These are phyloP conservation scores for Helichrysum umbraculigerum DNA, from an alignment of 129 eudicot species.

Conservation along the genomic window DNA sequence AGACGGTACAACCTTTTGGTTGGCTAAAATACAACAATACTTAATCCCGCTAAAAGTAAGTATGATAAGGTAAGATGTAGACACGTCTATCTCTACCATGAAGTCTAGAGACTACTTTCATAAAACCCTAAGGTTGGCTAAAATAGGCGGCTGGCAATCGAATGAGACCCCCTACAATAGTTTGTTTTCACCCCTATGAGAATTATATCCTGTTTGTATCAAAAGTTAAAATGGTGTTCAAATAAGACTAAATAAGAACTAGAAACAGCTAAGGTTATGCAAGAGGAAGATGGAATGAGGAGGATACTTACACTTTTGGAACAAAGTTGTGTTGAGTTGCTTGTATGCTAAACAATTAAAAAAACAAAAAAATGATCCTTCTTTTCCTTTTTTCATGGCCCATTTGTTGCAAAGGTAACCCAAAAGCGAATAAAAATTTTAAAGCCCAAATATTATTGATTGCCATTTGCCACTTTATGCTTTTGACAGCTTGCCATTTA, in stretches of 20 bases:
- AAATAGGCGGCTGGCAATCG: too few relatives aligned
- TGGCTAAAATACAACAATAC: too few relatives aligned
- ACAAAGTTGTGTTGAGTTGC: constrained; percentile 26
- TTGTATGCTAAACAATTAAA: constrained; percentile 38
- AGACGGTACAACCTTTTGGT: too few relatives aligned
- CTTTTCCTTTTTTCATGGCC: constrained; percentile 29
- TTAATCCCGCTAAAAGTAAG: too few relatives aligned
- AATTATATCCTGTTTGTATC: too few relatives aligned
- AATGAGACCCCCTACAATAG: too few relatives aligned
- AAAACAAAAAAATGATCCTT: neutral
- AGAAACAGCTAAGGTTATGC: neutral
- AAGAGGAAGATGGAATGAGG: neutral
- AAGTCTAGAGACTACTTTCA: too few relatives aligned
- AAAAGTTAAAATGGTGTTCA: neutral
- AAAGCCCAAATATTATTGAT: constrained; percentile 30
- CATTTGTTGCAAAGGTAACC: constrained; percentile 35
- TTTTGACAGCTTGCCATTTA: constrained; percentile 42
- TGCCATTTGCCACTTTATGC: constrained; percentile 42
- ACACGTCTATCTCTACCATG: too few relatives aligned
- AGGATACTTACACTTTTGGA: constrained; percentile 21
- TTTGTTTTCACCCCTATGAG: too few relatives aligned
- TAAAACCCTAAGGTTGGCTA: too few relatives aligned
- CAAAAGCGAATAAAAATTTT: constrained; percentile 36
- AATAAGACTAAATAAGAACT: neutral
- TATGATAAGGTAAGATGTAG: too few relatives aligned